These are phyloP conservation scores for Colletotrichum sublineola DNA, from an alignment of 2,329 filamentous ascomycete species.

Conservation along the genomic window DNA sequence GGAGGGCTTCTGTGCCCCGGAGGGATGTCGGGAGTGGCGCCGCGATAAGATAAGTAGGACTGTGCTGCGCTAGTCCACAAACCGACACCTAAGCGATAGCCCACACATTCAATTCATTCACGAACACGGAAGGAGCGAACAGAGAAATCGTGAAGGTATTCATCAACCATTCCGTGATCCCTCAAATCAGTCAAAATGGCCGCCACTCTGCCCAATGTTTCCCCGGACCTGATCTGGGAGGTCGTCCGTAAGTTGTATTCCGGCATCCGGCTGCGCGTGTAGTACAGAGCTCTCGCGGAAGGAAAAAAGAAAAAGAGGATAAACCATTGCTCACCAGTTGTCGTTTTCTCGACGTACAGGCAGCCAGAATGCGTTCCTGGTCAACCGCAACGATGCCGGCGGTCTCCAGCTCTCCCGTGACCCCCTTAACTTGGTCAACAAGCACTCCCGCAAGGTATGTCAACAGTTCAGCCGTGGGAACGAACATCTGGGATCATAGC, in stretches of 20 bases:
- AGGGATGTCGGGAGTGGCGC: slow-evolving; percentile 20
- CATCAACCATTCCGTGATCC: slow-evolving; percentile 47
- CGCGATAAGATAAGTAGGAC: slow-evolving; percentile 8
- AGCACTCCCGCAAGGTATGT: slow-evolving; percentile 88
- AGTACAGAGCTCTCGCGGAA: not conserved
- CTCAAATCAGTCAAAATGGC: slow-evolving; percentile 67
- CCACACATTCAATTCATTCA: slow-evolving; percentile 53
- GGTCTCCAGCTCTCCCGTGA: slow-evolving; percentile 94
- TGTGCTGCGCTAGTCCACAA: slow-evolving; percentile 31
- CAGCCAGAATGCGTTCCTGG: slow-evolving; percentile 89
- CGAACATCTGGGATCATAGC: not conserved
- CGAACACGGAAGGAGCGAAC: slow-evolving; percentile 32
- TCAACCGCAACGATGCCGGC: slow-evolving; percentile 86
- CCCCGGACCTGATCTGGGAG: slow-evolving; percentile 94
- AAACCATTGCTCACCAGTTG: slow-evolving; percentile 21
- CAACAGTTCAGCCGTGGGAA: not conserved
- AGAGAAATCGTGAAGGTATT: slow-evolving; percentile 38
- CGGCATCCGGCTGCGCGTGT: slow-evolving; percentile 6
- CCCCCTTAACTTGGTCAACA: slow-evolving; percentile 92
- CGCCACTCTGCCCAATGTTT: slow-evolving; percentile 77
- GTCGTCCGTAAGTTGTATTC: slow-evolving; percentile 81
- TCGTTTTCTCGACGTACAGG: slow-evolving; percentile 69
- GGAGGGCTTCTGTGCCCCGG: slow-evolving; percentile 38
- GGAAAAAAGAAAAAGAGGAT: not conserved
- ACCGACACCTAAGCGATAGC: slow-evolving; percentile 51